Base-by-base conservation (phyloP, 768 basidiomycete genomes). In the Hypholoma sublateritium region DNA sequence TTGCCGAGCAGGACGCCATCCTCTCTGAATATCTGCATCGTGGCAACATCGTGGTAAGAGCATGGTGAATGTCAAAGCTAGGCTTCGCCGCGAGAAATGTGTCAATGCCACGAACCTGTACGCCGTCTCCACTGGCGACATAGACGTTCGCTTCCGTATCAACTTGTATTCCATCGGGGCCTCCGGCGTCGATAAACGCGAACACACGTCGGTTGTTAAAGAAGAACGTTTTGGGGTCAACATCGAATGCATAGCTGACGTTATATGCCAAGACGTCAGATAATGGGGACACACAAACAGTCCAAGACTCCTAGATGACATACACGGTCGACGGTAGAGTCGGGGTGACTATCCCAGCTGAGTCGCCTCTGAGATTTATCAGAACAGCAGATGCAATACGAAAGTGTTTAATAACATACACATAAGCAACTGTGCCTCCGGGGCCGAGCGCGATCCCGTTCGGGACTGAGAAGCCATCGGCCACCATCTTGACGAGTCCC, bases 391-490 rank as follows among this genome's bases (percentile, higher is more conserved):
- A 47, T 9, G 8, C 2, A 16, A 34, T 14, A 7, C 2, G 39
- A 24, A 25, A 54, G 35, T 32, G 13, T 13, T 9, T 22, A 14
- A 24, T 46, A 16, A 35, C 72, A n/a, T 59, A 76, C 87, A 91
- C 73, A 65, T 86, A 93, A 1, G 82, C 88, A 2, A 74, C 80
- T 46, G 68, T 79, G 5, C 88, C 87, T 58, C 86, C 82, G 0
- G 74, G 71, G 16, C 78, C 80, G 67, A 91, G 85, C 0, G 87
- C 86, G 46, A 92, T 81, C 1, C 89, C 91, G 62, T 92, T 93
- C 32, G 80, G 80, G 58, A 79, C 80, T 54, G 79, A 77, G 63
- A 92, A 87, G 14, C 83, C 85, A 60, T 88, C 86, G 1, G 91
- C 89, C 4, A 91, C 87, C 14, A 87, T 84, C 4, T 81, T 79